Evolutionary conservation across 345 rosid species (phyloP), one percentile per base, ranked within the genome.

Genomic region (Eucalyptus cloeziana): DNA sequence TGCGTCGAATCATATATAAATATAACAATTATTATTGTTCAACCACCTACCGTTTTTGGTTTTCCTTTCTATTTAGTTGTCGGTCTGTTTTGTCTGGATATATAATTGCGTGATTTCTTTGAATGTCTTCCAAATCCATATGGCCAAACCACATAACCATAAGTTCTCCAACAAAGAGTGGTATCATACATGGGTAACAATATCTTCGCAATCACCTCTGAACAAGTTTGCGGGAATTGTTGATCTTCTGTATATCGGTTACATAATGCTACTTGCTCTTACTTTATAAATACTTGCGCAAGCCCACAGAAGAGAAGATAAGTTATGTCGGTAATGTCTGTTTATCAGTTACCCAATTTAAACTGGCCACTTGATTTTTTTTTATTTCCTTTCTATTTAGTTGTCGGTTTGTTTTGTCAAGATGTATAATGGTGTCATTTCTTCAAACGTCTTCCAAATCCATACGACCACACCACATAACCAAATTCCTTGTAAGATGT

Each of bases 1-100:
- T 40, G 0, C 4, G 5, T 7, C 2, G 0, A 22, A 14, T 21
- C 1, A 37, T 11, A 10, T 25, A 40, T 37, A 76, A 40, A 76
- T 76, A 4, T 10, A 76, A 76, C 3, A 0, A 37, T 21, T 76
- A 40, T 40, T 40, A 76, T 6, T 40, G 15, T 22, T 21, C 30
- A 76, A 40, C 8, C 30, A 6, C 15, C 30, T 10, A 21, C 47
- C 47, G 12, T 33, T 69, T 37, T 69, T 10, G 10, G 6, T 62
- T 37, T 33, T 9, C 7, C 13, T 33, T 33, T 17, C 7, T 17
- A 37, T 69, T 69, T 33, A 33, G 25, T 10, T 33, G 7, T 69
- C 7, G 12, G 69, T 62, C 8, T 6, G 2, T 37, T 37, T 24
- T 76, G 13, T 40, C 3, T 17, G 13, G 44, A 33, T 21, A 12